A percentile compares a stretch with the other conserved stretches of the same genome.
Conservation (phyloP, 352 stramenopile genomes). For the Pilasporangium apinafurcum region DNA sequence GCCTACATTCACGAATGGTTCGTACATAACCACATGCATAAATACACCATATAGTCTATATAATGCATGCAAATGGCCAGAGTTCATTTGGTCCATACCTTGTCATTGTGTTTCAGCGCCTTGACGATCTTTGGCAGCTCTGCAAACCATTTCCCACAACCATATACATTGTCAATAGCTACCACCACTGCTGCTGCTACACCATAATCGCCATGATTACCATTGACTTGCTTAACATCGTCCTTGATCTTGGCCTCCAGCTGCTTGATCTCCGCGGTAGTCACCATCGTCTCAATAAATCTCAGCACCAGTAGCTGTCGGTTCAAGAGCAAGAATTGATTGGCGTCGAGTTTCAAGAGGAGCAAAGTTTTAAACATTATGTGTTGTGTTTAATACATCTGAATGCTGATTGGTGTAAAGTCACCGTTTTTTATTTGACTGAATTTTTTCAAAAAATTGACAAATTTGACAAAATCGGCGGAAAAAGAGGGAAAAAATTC, state of each 20-base stretch:
- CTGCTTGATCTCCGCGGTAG: constrained; percentile 73
- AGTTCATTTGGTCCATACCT: too few relatives aligned
- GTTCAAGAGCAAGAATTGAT: too few relatives aligned
- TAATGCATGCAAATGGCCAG: neutral
- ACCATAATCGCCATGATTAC: too few relatives aligned
- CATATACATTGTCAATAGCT: neutral
- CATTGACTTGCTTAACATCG: constrained; percentile 82
- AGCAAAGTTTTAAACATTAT: neutral
- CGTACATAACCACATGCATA: constrained; percentile 1
- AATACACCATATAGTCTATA: neutral
- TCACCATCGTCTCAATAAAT: constrained; percentile 42
- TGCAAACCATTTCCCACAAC: constrained; percentile 2
- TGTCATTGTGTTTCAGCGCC: constrained; percentile 64
- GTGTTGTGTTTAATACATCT: too few relatives aligned
- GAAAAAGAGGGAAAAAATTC: too few relatives aligned
- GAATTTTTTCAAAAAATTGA: too few relatives aligned
- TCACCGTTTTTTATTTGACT: neutral
- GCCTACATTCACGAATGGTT: too few relatives aligned
- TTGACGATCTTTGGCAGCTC: constrained; percentile 74
- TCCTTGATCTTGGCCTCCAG: constrained; percentile 83
- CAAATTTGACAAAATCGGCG: too few relatives aligned
- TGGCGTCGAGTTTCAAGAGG: constrained; percentile 3
- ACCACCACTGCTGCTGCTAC: constrained; percentile 3
- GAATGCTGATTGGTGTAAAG: neutral
- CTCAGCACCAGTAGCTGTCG: too few relatives aligned